Evolutionary conservation across 305 asterid species (phyloP), one percentile per base, ranked within the genome.

Genomic region (Rubia balearica): DNA sequence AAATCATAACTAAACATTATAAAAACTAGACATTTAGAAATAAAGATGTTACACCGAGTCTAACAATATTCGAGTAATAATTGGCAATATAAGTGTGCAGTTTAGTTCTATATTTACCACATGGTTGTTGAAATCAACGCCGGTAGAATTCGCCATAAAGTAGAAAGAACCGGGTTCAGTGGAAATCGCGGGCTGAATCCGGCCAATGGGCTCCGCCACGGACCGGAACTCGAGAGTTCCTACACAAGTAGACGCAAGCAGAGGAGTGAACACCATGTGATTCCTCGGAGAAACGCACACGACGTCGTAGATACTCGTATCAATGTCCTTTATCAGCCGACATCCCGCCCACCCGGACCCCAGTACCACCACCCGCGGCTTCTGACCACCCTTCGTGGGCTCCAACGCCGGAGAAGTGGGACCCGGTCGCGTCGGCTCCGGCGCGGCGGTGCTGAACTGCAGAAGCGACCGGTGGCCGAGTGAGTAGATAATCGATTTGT

Each of bases 291-390:
- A 92, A 38, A 92, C 90, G 61, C 96, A 87, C 5, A 90, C 96
- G 55, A 92, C 78, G 75, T 92, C 98, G 75, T 90, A 92, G 12
- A 76, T 67, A 43, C 73, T 80, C 1, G 95, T 83, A 59, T 92
- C 96, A 48, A 90, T 84, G 9, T 82, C 98, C 88, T 92, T 90
- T 67, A 92, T 82, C 4, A 92, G 87, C 78, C 97, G 82, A 80
- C 97, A 92, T 7, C 96, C 98, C 9, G 95, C 98, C 98, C 98
- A 92, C 16, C 98, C 98, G 48, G 97, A 68, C 10, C 98, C 98
- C 83, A 92, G 2, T 6, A 92, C 97, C 61, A 92, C 98, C 78
- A 90, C 87, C 70, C 98, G 83, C 33, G 97, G 94, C 78, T 90
- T 92, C 83, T 90, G 93, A 61, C 73, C 90, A 56, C 81, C 91